These are phyloP conservation scores for Phytophthora pluvialis DNA, from an alignment of 352 stramenopile species.

Conservation along the genomic window DNA sequence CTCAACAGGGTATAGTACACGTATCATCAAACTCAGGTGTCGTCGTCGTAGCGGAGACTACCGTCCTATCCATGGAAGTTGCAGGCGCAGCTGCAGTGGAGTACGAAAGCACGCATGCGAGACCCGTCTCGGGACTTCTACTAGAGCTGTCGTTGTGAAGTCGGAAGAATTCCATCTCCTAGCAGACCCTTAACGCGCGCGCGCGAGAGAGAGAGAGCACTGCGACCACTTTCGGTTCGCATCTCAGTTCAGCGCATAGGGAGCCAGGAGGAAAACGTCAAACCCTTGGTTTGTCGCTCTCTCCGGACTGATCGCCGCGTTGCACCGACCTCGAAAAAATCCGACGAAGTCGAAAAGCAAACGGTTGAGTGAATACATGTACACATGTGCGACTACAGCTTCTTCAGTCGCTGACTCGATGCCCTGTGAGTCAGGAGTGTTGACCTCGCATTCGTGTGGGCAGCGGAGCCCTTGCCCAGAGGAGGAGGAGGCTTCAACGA, in stretches of 20 bases:
- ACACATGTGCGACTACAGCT: background rate
- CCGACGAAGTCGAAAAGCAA: background rate
- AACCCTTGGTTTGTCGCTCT: background rate
- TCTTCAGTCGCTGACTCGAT: conserved; percentile 5
- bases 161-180: background rate
- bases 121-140: background rate
- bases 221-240: conserved; percentile 1
- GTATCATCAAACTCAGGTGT: too few relatives aligned
- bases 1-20: too few relatives aligned
- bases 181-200: background rate
- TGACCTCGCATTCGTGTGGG: conserved; percentile 8
- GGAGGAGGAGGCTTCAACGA: background rate
- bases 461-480: background rate
- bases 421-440: conserved; percentile 4
- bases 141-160: background rate
- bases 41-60: background rate
- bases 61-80: background rate
- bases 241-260: conserved; percentile 14
- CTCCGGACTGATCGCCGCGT: conserved; percentile 1
- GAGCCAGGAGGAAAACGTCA: conserved; percentile 6
- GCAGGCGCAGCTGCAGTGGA: background rate
- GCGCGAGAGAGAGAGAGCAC: background rate
- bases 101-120: too few relatives aligned
- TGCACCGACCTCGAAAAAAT: background rate
- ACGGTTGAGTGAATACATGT: background rate